Evolutionary conservation across 179 eudicot genomes (phyloP).

Genomic region (Silene coronaria): DNA sequence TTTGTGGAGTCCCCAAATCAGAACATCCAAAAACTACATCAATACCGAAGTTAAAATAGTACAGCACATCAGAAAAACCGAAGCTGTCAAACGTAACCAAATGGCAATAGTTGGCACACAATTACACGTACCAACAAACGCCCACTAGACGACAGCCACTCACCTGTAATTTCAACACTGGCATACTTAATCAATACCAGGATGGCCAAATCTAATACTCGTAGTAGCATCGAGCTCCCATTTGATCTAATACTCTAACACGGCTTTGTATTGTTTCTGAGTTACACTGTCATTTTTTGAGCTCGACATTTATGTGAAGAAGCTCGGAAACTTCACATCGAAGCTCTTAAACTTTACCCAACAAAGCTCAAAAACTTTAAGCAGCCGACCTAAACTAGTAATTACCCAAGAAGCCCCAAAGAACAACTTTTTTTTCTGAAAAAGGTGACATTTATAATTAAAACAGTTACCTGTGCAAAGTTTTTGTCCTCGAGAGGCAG

Average conservation of each 20-base stretch:
- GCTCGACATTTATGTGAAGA: too few relatives aligned
- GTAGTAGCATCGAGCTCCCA: too few relatives aligned
- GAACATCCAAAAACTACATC: not conserved
- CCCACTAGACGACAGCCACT: not conserved
- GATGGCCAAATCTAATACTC: too few relatives aligned
- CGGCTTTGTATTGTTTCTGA: too few relatives aligned
- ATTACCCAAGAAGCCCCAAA: not conserved
- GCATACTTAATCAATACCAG: too few relatives aligned
- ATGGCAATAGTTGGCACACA: not conserved
- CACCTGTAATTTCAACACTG: not conserved
- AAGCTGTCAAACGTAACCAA: not conserved
- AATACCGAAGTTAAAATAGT: not conserved
- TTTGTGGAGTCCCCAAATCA: not conserved
- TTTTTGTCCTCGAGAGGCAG: conserved; percentile 31
- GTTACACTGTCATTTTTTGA: too few relatives aligned
- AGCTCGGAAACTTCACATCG: too few relatives aligned
- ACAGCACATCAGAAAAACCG: not conserved
- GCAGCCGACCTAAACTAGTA: not conserved
- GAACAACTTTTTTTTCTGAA: not conserved
- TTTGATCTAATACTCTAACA: too few relatives aligned
- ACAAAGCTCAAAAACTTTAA: not conserved
- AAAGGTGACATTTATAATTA: not conserved
- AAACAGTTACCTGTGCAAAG: conserved; percentile 55
- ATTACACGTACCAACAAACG: not conserved
- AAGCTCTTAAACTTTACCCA: not conserved